These are phyloP conservation scores for Begonia peltatifolia DNA, from an alignment of 306 rosid genomes.

Conservation along the genomic window DNA sequence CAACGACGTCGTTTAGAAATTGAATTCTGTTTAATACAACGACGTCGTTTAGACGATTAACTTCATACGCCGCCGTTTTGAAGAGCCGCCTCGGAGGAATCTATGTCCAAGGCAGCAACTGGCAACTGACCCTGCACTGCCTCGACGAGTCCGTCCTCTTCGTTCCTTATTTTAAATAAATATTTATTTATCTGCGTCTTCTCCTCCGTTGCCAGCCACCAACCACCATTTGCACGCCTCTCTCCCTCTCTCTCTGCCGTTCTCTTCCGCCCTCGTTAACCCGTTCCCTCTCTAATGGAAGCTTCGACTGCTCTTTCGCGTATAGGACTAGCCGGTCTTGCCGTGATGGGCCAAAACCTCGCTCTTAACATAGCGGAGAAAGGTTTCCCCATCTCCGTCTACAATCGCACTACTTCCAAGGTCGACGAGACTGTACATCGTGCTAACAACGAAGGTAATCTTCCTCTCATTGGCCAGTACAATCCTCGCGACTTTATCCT, in stretches of 20 bases:
- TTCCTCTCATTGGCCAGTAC: conserved; percentile 61
- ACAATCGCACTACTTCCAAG: conserved; percentile 80
- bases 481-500: conserved; percentile 68
- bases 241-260: background rate
- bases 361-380: conserved; percentile 93
- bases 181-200: background rate
- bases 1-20: no score
- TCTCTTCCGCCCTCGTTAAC: background rate
- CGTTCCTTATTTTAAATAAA: background rate
- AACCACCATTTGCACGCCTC: background rate
- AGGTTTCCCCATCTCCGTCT: conserved; percentile 93
- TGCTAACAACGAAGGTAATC: conserved; percentile 53
- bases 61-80: no score
- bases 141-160: conserved; percentile 84
- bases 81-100: background rate
- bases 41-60: no score
- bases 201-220: background rate
- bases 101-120: background rate
- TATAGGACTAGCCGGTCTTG: conserved; percentile 82
- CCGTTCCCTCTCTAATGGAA: conserved; percentile 27
- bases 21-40: no score
- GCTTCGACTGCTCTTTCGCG: conserved; percentile 57
- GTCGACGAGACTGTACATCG: conserved; percentile 82
- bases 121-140: conserved; percentile 39
- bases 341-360: conserved; percentile 97